These are phyloP conservation scores for Cucurbita maxima DNA, from an alignment of 306 rosid species.

Conservation along the genomic window DNA sequence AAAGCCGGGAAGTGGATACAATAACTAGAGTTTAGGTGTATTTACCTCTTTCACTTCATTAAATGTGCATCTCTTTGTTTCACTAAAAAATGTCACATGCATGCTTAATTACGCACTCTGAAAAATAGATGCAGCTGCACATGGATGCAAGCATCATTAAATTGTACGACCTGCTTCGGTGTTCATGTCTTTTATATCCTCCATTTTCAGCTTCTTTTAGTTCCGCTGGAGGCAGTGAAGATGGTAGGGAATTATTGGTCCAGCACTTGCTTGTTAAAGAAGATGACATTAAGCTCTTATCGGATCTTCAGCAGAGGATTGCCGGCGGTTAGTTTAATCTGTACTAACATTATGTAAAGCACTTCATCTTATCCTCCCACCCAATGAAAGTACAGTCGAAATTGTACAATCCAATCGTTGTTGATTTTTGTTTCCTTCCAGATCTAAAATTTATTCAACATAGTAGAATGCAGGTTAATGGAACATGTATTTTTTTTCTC, in stretches of 20 bases:
- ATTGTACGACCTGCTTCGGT: background rate
- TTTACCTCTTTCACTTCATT: background rate
- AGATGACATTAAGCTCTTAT: conserved; percentile 48
- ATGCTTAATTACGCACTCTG: background rate
- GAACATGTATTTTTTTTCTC: background rate
- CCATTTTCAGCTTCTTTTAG: conserved; percentile 47
- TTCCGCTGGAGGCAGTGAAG: conserved; percentile 28
- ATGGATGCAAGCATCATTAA: background rate
- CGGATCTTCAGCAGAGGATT: conserved; percentile 59
- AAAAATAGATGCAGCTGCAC: background rate
- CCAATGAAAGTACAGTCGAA: background rate
- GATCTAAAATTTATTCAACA: background rate
- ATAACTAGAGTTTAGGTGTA: background rate
- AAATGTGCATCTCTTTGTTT: background rate
- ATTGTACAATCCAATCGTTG: background rate
- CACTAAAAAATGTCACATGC: background rate
- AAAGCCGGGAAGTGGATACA: background rate
- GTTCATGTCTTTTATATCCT: background rate
- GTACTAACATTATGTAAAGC: background rate
- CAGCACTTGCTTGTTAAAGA: conserved; percentile 88
- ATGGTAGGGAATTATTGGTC: conserved; percentile 64
- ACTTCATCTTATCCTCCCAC: background rate
- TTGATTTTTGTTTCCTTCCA: background rate
- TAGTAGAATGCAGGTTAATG: background rate
- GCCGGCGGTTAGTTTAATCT: conserved; percentile 27